phyloP scores from a whole-genome alignment of 768 basidiomycete genomes.

The Suillus decipiens region DNA sequence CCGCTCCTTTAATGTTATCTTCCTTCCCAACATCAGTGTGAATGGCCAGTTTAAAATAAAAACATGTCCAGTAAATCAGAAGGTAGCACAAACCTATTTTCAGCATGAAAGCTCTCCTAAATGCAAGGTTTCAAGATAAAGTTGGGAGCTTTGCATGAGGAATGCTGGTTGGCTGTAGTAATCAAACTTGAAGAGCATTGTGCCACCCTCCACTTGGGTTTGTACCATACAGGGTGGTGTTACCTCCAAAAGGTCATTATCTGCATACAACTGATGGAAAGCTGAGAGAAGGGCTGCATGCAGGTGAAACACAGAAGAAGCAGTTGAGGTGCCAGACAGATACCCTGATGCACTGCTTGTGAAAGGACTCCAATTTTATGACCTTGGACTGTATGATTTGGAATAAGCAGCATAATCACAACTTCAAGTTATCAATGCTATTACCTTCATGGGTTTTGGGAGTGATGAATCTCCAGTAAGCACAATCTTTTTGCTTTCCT shows the following conservation, averaged over 20 bases:
- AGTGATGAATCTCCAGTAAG: constrained; percentile 74
- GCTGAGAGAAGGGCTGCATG: constrained; percentile 80
- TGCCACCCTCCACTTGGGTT: constrained; percentile 96
- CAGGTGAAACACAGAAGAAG: constrained; percentile 86
- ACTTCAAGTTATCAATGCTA: constrained; percentile 6
- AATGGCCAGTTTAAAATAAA: constrained; percentile 43
- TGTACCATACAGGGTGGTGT: constrained; percentile 98
- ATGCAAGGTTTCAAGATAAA: constrained; percentile 98
- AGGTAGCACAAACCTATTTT: constrained; percentile 67
- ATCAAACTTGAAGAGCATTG: constrained; percentile 92
- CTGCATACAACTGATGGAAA: constrained; percentile 70
- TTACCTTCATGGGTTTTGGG: constrained; percentile 68
- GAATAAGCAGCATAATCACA: constrained; percentile 13
- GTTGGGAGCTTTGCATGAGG: constrained; percentile 94
- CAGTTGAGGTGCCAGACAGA: constrained; percentile 97
- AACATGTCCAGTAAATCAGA: background rate
- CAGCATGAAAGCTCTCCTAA: constrained; percentile 96
- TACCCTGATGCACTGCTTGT: constrained; percentile 78
- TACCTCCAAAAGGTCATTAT: constrained; percentile 79
- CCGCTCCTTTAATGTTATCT: constrained; percentile 76
- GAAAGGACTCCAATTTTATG: constrained; percentile 52
- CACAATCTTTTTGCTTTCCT: constrained; percentile 87
- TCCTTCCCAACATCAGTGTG: constrained; percentile 92
- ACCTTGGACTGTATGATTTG: constrained; percentile 63
- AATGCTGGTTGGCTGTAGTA: constrained; percentile 95